Percentiles rank a stretch among this genome's conserved stretches.
These are phyloP conservation scores for Asterionellopsis glacialis DNA, from an alignment of 108 stramenopile genomes.

Conservation along the genomic window DNA sequence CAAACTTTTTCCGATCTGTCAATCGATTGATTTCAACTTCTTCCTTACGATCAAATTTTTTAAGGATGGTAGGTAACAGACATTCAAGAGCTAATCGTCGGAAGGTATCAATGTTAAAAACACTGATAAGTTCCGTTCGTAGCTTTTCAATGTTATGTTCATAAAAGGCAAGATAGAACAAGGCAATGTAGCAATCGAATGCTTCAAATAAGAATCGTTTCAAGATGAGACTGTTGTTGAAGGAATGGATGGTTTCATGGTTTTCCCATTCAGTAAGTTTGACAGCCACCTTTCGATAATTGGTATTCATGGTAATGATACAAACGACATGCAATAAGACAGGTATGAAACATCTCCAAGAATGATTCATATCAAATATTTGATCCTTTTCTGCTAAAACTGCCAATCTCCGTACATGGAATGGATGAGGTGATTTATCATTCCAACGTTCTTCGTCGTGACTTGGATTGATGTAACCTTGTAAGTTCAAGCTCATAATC, in stretches of 20 bases:
- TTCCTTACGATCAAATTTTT: conserved; percentile 7
- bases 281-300: conserved; percentile 54
- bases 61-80: conserved; percentile 34
- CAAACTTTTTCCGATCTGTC: too few relatives aligned
- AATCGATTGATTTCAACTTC: conserved; percentile 4
- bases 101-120: conserved; percentile 55
- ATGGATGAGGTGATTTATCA: conserved; percentile 35
- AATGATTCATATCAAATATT: conserved; percentile 54
- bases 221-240: conserved; percentile 60
- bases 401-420: conserved; percentile 49
- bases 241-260: conserved; percentile 49
- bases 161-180: conserved; percentile 84
- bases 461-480: conserved; percentile 64
- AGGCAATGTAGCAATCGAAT: conserved; percentile 77
- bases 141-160: conserved; percentile 60
- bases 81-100: conserved; percentile 47
- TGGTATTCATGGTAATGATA: conserved; percentile 56
- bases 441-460: conserved; percentile 40
- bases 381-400: conserved; percentile 46
- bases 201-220: conserved; percentile 84
- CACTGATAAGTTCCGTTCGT: conserved; percentile 48
- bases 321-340: conserved; percentile 54
- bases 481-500: conserved; percentile 73
- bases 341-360: conserved; percentile 49
- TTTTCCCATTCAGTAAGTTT: conserved; percentile 76